These are phyloP conservation scores for Sporothrix globosa DNA, from an alignment of 2,329 filamentous ascomycete species.

Conservation along the genomic window DNA sequence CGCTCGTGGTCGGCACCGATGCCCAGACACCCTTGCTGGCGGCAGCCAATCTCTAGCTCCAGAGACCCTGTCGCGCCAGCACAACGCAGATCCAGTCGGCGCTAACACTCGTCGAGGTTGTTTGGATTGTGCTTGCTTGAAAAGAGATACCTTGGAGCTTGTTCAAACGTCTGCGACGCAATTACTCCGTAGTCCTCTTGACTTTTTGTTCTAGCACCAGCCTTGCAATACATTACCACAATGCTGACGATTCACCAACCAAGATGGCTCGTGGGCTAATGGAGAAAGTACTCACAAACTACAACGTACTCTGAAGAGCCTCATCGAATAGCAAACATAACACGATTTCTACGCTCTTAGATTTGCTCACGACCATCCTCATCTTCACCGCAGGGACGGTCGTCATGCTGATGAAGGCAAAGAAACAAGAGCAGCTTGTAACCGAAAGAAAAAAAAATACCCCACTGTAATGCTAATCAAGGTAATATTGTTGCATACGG, in stretches of 20 bases:
- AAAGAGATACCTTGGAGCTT: neutral
- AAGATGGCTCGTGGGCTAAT: conserved; percentile 19
- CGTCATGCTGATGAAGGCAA: neutral
- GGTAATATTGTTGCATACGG: conserved; percentile 35
- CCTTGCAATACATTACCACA: neutral
- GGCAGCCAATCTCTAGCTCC: conserved; percentile 37
- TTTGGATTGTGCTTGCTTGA: neutral
- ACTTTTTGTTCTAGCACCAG: neutral
- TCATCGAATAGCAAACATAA: neutral
- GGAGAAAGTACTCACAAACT: conserved; percentile 23
- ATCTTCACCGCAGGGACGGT: neutral
- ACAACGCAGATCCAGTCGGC: conserved; percentile 36
- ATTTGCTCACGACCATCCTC: conserved; percentile 1
- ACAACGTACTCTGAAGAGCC: neutral
- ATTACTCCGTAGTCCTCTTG: neutral
- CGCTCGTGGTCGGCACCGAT: conserved; percentile 31
- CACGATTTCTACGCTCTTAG: neutral
- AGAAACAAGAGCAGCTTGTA: neutral
- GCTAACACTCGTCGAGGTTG: conserved; percentile 30
- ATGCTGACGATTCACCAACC: conserved; percentile 19
- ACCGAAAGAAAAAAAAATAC: neutral
- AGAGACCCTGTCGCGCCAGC: conserved; percentile 35
- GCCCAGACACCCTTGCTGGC: conserved; percentile 33
- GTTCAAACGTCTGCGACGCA: no score
- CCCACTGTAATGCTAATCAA: conserved; percentile 37